These are phyloP conservation scores for Fusarium siculi DNA, from an alignment of 2,329 filamentous ascomycete genomes.

Conservation along the genomic window DNA sequence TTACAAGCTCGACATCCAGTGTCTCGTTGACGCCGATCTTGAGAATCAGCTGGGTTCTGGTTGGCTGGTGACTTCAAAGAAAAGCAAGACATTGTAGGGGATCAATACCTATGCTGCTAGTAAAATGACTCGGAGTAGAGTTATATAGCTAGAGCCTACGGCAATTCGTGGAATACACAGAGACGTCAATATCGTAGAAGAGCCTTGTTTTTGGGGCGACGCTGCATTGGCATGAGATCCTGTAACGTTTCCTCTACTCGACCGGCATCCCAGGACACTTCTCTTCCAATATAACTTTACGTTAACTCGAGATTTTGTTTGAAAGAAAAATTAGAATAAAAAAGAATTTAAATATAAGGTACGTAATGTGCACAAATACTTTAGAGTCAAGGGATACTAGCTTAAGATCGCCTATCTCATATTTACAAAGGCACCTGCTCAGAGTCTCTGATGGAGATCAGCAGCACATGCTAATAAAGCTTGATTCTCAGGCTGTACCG, in stretches of 20 bases:
- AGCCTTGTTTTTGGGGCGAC: background rate
- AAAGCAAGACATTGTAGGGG: conserved; percentile 18
- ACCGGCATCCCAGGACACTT: background rate
- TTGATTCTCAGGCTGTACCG: background rate
- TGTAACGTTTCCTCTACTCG: conserved; percentile 10
- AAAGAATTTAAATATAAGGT: background rate
- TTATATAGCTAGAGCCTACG: background rate
- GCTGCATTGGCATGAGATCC: conserved; percentile 7
- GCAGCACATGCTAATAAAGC: conserved; percentile 14
- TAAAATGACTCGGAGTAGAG: background rate
- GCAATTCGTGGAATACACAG: conserved; percentile 8
- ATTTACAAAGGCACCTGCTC: background rate
- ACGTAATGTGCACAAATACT: background rate
- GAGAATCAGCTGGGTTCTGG: conserved; percentile 26
- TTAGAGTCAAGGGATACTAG: background rate
- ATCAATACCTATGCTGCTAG: background rate
- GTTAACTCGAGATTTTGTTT: background rate
- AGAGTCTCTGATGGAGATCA: background rate
- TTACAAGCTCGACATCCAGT: conserved; percentile 40
- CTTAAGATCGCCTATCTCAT: background rate
- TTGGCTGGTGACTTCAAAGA: conserved; percentile 27
- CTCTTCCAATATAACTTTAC: background rate
- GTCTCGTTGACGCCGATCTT: conserved; percentile 48
- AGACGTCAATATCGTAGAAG: background rate
- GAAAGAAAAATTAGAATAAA: background rate